Evolutionary conservation across 306 rosid genomes (phyloP).

Genomic region (Pueraria montana): DNA sequence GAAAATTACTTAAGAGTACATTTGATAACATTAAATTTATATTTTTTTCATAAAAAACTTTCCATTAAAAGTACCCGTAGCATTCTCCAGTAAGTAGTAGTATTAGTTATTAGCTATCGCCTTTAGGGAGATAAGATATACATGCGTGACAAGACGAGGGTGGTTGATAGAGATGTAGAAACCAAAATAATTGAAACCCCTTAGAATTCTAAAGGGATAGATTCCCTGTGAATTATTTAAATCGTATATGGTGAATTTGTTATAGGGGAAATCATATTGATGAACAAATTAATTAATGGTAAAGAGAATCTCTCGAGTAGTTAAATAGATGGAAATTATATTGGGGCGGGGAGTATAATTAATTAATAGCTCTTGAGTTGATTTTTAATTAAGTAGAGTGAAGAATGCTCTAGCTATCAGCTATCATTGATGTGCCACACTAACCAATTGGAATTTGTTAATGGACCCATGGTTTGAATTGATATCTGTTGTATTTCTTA

Average conservation of each 20-base stretch:
- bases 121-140: not conserved
- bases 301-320: slow-evolving; percentile 42
- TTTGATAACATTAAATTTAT: not conserved
- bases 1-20: not conserved
- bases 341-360: slow-evolving; percentile 8
- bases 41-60: not conserved
- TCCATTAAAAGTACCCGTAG: too few species aligned
- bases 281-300: slow-evolving; percentile 35
- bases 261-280: slow-evolving; percentile 35
- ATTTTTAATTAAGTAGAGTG: slow-evolving; percentile 37
- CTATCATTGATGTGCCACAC: slow-evolving; percentile 41
- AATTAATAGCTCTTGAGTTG: slow-evolving; percentile 24
- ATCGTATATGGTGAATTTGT: not conserved
- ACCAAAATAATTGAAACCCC: not conserved
- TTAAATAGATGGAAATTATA: slow-evolving; percentile 48
- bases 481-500: slow-evolving; percentile 34
- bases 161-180: slow-evolving; percentile 31
- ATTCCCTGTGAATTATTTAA: slow-evolving; percentile 42
- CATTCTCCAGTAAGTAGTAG: not conserved
- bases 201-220: slow-evolving; percentile 37
- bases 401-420: slow-evolving; percentile 30
- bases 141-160: not conserved
- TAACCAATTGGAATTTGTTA: slow-evolving; percentile 43
- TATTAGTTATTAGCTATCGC: too few species aligned
- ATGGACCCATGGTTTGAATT: slow-evolving; percentile 47